phyloP scores from a whole-genome alignment of 1,139 yeast species.

The Debaryomyces psychrophilus region DNA sequence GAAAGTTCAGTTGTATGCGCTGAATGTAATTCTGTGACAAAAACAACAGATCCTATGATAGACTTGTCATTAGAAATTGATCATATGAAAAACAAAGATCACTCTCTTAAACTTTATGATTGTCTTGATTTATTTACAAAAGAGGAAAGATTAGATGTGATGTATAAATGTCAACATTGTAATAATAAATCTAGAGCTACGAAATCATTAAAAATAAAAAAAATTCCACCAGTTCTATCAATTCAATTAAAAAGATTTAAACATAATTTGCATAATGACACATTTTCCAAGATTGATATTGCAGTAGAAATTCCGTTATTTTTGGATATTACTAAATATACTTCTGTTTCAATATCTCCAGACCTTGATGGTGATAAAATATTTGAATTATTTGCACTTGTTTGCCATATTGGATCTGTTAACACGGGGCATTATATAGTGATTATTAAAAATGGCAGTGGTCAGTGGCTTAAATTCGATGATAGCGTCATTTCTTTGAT shows the following conservation, averaged over 20 bases:
- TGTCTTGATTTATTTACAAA: conserved; percentile 79
- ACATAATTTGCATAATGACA: conserved; percentile 58
- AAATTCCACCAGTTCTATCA: conserved; percentile 75
- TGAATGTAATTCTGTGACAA: conserved; percentile 64
- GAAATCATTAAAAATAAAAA: conserved; percentile 68
- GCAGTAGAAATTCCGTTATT: conserved; percentile 73
- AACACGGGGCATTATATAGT: conserved; percentile 95
- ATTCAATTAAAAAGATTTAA: conserved; percentile 89
- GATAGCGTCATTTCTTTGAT: conserved; percentile 82
- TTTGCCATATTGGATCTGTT: conserved; percentile 88
- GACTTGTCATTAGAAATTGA: conserved; percentile 81
- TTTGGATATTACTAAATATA: conserved; percentile 69
- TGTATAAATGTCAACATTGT: conserved; percentile 73
- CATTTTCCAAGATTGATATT: conserved; percentile 74
- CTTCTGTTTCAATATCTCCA: conserved; percentile 23
- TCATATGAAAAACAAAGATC: conserved; percentile 32
- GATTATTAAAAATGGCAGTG: conserved; percentile 67
- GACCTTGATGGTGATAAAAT: conserved; percentile 37
- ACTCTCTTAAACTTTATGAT: conserved; percentile 47
- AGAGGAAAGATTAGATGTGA: conserved; percentile 73
- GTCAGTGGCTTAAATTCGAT: conserved; percentile 88
- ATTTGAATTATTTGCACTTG: conserved; percentile 83
- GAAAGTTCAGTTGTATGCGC: conserved; percentile 84
- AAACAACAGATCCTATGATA: conserved; percentile 84
- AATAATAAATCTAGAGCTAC: conserved; percentile 60